A percentile compares a stretch with the other conserved stretches of the same genome.
phyloP scores from a whole-genome alignment of 257 asterid genomes.

The Leptodermis oblonga region DNA sequence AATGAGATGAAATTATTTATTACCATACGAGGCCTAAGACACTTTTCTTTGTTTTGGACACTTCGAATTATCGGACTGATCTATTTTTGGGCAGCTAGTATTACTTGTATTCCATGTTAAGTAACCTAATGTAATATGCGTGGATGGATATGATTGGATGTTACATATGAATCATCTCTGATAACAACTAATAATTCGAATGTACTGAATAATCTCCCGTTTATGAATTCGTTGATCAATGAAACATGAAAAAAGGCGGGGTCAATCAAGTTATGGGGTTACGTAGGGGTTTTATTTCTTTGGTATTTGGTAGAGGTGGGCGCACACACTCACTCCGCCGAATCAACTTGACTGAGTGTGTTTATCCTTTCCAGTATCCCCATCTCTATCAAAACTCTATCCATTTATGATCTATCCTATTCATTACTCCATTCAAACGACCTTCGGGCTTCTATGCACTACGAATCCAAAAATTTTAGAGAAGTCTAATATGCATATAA shows the following conservation, averaged over 20 bases:
- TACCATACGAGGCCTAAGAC: too few species aligned
- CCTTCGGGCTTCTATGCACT: too few species aligned
- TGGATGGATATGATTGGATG: not conserved
- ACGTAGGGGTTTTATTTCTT: not conserved
- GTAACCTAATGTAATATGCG: not conserved
- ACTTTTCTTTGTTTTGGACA: not conserved
- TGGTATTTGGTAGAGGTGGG: not conserved
- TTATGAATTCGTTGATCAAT: not conserved
- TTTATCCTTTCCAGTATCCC: not conserved
- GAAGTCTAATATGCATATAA: too few species aligned
- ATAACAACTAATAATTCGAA: too few species aligned
- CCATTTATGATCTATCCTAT: too few species aligned
- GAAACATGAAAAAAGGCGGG: not conserved
- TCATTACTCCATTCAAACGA: too few species aligned
- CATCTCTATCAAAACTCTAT: too few species aligned
- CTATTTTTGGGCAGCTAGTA: not conserved
- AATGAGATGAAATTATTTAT: too few species aligned
- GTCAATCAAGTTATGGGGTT: not conserved
- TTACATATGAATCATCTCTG: not conserved
- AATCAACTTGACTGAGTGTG: not conserved
- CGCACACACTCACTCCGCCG: constrained; percentile 1
- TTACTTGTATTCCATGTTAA: not conserved
- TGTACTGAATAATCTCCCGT: too few species aligned
- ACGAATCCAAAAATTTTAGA: too few species aligned
- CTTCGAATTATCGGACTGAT: not conserved